Evolutionary conservation across 306 rosid species (phyloP), one percentile per base, ranked within the genome.

Genomic region (Crotalaria pallida): DNA sequence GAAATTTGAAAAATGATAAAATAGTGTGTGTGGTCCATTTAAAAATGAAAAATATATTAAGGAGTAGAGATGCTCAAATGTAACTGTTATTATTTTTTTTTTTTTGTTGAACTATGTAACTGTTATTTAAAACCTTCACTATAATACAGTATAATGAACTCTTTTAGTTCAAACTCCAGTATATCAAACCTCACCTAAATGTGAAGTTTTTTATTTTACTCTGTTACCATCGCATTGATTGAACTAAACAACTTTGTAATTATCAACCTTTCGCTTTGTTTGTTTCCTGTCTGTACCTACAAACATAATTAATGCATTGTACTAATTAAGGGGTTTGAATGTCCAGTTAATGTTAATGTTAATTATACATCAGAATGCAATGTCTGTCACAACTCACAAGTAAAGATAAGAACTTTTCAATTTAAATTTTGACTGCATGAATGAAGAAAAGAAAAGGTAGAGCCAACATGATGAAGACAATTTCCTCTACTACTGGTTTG

Each of bases 391-490:
- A 66, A 55, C 67, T 49, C 59, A 40, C 40, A 66, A 55, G 72
- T 49, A 58, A 67, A 78, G 58, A 48, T 40, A 12, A 66, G 34
- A 50, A 34, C 60, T 64, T 65, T 59, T 58, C 69, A 61, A 60
- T 55, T 65, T 65, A 53, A 67, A 49, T 45, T 53, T 67, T 12
- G 66, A 48, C 55, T 49, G 62, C 4, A 19, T 51, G 57, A 63
- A 62, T 48, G 47, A 34, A 52, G 36, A 62, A 73, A 36, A 15
- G 13, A 49, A 55, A 69, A 41, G 59, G 36, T 45, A 9, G 68
- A 19, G 58, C 64, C 73, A 77, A 45, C 10, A 61, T 77, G 76
- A 78, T 66, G 76, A 74, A 66, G 75, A 79, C 72, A 66, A 75
- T 79, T 75, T 75, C 74, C 62, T 52, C 55, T 13, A 38, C 55